Conservation (phyloP, 208 protist genomes). For the Leptomonas pyrrhocoris region DNA sequence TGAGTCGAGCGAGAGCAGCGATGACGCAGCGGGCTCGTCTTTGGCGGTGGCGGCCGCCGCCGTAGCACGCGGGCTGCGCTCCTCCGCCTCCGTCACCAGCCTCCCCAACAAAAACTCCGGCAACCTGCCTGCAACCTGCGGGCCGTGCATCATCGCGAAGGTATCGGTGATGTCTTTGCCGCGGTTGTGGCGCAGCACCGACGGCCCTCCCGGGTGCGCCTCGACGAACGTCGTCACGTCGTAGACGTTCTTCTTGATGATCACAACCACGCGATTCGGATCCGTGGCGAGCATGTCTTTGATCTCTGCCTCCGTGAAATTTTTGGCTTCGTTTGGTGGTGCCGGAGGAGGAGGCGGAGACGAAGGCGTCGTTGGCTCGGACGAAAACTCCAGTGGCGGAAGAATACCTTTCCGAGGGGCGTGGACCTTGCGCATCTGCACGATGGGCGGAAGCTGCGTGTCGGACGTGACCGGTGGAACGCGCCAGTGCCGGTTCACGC, state of each 20-base stretch:
- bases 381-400: background rate
- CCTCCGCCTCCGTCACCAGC: conserved; percentile 12
- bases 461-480: background rate
- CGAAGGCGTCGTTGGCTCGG: background rate
- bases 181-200: conserved; percentile 38
- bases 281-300: conserved; percentile 24
- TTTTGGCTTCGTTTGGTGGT: background rate
- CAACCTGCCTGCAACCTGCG: conserved; percentile 12
- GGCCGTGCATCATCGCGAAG: conserved; percentile 41
- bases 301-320: conserved; percentile 24
- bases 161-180: conserved; percentile 45
- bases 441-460: conserved; percentile 8
- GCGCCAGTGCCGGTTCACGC: background rate
- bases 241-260: conserved; percentile 85
- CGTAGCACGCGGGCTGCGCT: background rate
- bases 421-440: background rate
- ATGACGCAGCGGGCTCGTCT: background rate
- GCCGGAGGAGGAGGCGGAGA: background rate
- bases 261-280: conserved; percentile 30
- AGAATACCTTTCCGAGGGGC: background rate
- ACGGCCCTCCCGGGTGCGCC: conserved; percentile 78
- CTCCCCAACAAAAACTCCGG: conserved; percentile 27
- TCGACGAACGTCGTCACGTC: conserved; percentile 78
- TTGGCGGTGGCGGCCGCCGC: background rate
- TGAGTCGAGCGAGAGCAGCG: conserved; percentile 26